Evolutionary conservation across 202 grass and related monocot genomes (phyloP), one percentile per base, ranked within the genome.

Genomic region (Musa balbisiana): DNA sequence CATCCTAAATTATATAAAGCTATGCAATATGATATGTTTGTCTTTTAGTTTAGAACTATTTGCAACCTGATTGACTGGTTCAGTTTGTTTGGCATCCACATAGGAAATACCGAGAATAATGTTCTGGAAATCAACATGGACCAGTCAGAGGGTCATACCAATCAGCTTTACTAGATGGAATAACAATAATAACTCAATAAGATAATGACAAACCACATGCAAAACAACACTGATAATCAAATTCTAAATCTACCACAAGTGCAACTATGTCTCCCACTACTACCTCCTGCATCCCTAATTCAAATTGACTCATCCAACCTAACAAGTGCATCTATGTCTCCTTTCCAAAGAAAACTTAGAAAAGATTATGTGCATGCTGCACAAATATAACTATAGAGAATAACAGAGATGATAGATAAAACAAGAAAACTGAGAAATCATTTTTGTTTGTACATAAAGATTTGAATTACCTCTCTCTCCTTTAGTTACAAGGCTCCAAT

Each of bases 401-500:
- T 60, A 60, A 60, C 56, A 60, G 16, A 60, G 4, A 20, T 60
- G 56, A 60, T n/a, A 60, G 1, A 15, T 33, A 33, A 25, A 54
- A 51, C 24, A 15, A 54, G 13, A 73, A 20, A 51, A 51, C 23
- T 21, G 9, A 21, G 8, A 52, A 1, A 11, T 22, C 15, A 54
- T 13, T 73, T 13, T 53, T 22, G 20, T 54, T 14, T 2, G 12
- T 73, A 9, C 8, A 21, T 19, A 70, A 24, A 16, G 14, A 55
- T 50, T 20, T 22, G 3, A 56, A 0, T 50, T 73, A 96, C 92
- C 92, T 87, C 80, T 92, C 78, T 90, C 87, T 67, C 92, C 92
- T 90, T 83, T 87, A 60, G 87, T 96, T 49, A 96, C 87, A 82
- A 96, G 87, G 87, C 87, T 92, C 89, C 87, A 88, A 78, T 92